Evolutionary conservation across 805 yeast species (phyloP).

Genomic region (Candida caryicola): DNA sequence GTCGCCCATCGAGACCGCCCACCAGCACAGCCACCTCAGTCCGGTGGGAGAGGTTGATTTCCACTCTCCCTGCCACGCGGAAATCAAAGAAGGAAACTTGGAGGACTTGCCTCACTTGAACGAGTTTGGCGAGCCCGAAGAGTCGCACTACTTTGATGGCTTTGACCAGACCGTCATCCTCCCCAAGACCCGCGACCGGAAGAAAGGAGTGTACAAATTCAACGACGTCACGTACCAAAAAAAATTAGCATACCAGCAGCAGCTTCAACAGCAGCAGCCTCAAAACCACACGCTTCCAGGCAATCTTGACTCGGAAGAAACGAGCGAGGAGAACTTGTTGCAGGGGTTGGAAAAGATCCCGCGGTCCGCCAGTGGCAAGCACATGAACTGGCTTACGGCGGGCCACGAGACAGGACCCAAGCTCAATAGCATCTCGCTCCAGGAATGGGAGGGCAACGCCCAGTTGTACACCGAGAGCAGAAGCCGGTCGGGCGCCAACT

Average conservation of each 20-base stretch:
- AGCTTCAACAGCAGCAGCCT: slow-evolving; percentile 1
- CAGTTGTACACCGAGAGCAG: slow-evolving; percentile 23
- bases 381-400: slow-evolving; percentile 6
- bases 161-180: slow-evolving; percentile 21
- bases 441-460: slow-evolving; percentile 32
- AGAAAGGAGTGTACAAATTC: slow-evolving; percentile 7
- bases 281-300: too few species aligned
- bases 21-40: slow-evolving; percentile 1
- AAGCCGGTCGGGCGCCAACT: slow-evolving; percentile 21
- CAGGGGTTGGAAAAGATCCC: slow-evolving; percentile 30
- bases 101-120: slow-evolving; percentile 18
- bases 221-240: slow-evolving; percentile 1
- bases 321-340: slow-evolving; percentile 5
- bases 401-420: slow-evolving; percentile 3
- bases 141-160: slow-evolving; percentile 17
- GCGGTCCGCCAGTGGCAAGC: slow-evolving; percentile 5
- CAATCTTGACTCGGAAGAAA: background rate
- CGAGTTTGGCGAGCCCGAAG: slow-evolving; percentile 23
- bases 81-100: background rate
- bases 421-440: slow-evolving; percentile 22
- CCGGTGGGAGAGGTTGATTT: slow-evolving; percentile 10
- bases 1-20: background rate
- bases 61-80: background rate
- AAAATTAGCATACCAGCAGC: background rate
- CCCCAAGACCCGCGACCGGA: background rate